phyloP scores from a whole-genome alignment of 2,329 filamentous ascomycete species.

The Botrytis cinerea region DNA sequence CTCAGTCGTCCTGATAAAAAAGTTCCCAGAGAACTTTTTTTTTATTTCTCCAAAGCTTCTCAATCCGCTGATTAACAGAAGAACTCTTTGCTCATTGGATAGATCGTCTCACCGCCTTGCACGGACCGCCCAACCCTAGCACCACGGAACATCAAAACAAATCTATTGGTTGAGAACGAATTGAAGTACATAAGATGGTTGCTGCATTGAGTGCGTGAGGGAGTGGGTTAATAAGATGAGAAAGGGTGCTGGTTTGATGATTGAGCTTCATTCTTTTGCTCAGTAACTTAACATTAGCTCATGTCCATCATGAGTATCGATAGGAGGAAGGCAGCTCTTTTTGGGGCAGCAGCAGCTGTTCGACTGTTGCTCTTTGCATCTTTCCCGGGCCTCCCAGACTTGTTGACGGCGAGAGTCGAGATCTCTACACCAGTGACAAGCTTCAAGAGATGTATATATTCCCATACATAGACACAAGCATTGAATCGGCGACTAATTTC shows the following conservation, averaged over 20 bases:
- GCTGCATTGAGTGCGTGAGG: background rate
- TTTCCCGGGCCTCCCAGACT: slow-evolving; percentile 80
- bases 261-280: slow-evolving; percentile 33
- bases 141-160: slow-evolving; percentile 14
- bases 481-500: slow-evolving; percentile 24
- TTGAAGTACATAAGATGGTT: background rate
- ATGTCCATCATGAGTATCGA: slow-evolving; percentile 51
- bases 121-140: background rate
- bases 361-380: slow-evolving; percentile 76
- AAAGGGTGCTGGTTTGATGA: background rate
- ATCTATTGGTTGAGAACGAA: slow-evolving; percentile 17
- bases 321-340: slow-evolving; percentile 66
- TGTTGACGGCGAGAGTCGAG: slow-evolving; percentile 89
- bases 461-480: background rate
- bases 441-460: slow-evolving; percentile 86
- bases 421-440: slow-evolving; percentile 96
- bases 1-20: slow-evolving; percentile 25
- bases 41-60: slow-evolving; percentile 21
- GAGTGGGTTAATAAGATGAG: background rate
- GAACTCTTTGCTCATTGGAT: slow-evolving; percentile 22
- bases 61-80: slow-evolving; percentile 12
- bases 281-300: slow-evolving; percentile 3
- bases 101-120: slow-evolving; percentile 25
- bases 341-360: slow-evolving; percentile 72
- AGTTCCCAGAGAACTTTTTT: slow-evolving; percentile 22